Conservation (phyloP, 2,329 filamentous ascomycete species). For the Cryphonectria parasitica region DNA sequence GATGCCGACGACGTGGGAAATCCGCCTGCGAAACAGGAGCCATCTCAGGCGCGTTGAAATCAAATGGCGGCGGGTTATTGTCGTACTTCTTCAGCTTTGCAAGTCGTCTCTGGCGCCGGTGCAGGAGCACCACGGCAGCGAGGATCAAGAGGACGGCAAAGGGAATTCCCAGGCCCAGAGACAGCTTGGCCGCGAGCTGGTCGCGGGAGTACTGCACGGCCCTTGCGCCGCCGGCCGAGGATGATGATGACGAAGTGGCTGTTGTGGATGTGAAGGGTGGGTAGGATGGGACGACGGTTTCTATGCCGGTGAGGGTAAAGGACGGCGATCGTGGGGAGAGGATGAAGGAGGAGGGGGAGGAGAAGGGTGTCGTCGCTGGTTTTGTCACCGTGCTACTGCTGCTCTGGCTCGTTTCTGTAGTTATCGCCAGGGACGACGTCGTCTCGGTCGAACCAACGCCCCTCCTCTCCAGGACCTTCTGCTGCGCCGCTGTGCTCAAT, state of each 20-base stretch:
- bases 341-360: background rate
- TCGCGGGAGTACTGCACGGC: background rate
- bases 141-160: conserved; percentile 19
- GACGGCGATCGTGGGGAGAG: background rate
- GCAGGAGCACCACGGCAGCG: conserved; percentile 8
- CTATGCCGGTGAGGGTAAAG: conserved; percentile 10
- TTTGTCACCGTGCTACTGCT: background rate
- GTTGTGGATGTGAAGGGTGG: background rate
- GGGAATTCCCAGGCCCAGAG: conserved; percentile 27
- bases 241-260: background rate
- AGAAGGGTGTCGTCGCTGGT: background rate
- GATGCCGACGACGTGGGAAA: background rate
- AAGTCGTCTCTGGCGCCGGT: conserved; percentile 22
- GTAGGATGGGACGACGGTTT: conserved; percentile 10
- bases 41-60: conserved; percentile 18
- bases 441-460: background rate
- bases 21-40: conserved; percentile 16
- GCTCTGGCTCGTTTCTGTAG: background rate
- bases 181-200: conserved; percentile 21
- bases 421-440: background rate
- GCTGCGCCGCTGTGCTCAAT: conserved; percentile 27
- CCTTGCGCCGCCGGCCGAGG: background rate
- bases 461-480: conserved; percentile 31
- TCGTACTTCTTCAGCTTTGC: background rate
- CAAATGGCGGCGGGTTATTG: conserved; percentile 7